Conservation (phyloP, 768 basidiomycete genomes). For the Russula earlei region DNA sequence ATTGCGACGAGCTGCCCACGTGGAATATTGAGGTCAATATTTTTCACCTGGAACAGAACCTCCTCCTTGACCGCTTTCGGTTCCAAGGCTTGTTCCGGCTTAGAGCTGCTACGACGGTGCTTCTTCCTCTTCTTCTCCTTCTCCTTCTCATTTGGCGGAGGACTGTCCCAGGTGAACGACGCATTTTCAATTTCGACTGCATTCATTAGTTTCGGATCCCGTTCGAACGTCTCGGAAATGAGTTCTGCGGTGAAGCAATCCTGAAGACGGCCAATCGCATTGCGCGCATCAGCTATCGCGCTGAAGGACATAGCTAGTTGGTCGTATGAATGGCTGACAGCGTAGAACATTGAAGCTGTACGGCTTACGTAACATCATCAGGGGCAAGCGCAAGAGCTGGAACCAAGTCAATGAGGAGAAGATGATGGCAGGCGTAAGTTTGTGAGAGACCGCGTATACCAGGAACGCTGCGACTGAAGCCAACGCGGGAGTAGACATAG, state of each 20-base stretch:
- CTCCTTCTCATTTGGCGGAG: constrained; percentile 40
- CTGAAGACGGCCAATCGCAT: constrained; percentile 67
- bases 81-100: constrained; percentile 5
- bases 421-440: constrained; percentile 57
- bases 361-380: constrained; percentile 55
- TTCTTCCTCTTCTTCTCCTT: constrained; percentile 19
- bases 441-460: constrained; percentile 64
- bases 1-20: constrained; percentile 75
- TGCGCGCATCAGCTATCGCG: constrained; percentile 75
- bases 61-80: constrained; percentile 29
- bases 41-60: constrained; percentile 51
- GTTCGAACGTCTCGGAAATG: constrained; percentile 44
- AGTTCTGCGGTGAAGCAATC: constrained; percentile 81
- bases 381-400: constrained; percentile 70
- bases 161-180: constrained; percentile 81
- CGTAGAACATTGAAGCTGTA: neutral
- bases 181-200: constrained; percentile 63
- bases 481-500: constrained; percentile 63
- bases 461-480: constrained; percentile 73
- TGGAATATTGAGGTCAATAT: constrained; percentile 60
- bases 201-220: constrained; percentile 45
- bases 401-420: constrained; percentile 84
- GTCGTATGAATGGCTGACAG: neutral
- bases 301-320: constrained; percentile 54
- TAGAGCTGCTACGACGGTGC: neutral